Percentiles rank a stretch among this genome's conserved stretches.
Evolutionary conservation across 257 asterid species (phyloP).

Genomic region (Pogostemon cablin): DNA sequence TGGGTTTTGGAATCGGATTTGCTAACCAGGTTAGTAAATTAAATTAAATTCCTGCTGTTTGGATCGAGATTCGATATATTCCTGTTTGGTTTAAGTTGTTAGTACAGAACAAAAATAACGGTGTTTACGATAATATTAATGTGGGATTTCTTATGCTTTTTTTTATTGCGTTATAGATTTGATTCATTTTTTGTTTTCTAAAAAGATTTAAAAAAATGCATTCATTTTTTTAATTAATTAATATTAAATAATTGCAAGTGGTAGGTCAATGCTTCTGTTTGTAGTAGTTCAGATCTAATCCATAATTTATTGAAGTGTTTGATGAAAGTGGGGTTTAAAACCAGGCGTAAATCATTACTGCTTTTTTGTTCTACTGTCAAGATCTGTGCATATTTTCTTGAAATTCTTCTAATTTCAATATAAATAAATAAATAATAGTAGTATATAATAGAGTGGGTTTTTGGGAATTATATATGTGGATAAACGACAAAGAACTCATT

Average conservation of each 20-base stretch:
- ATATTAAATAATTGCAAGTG: slow-evolving; percentile 6
- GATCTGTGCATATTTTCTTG: too few relatives aligned
- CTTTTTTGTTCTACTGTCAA: too few relatives aligned
- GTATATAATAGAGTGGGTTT: neutral
- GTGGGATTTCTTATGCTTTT: neutral
- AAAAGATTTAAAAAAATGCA: neutral
- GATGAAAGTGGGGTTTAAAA: too few relatives aligned
- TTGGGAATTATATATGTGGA: too few relatives aligned
- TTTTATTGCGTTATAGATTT: neutral
- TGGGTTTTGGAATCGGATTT: slow-evolving; percentile 86
- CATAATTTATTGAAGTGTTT: slow-evolving; percentile 20
- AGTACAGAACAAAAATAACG: too few relatives aligned
- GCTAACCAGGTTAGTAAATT: slow-evolving; percentile 64
- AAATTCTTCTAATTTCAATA: too few relatives aligned
- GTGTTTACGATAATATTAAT: too few relatives aligned
- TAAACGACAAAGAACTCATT: slow-evolving; percentile 27
- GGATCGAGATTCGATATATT: slow-evolving; percentile 14
- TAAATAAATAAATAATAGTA: too few relatives aligned
- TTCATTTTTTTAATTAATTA: neutral
- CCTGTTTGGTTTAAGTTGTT: neutral
- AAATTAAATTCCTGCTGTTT: neutral
- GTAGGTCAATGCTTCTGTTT: slow-evolving; percentile 30
- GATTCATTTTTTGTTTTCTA: neutral
- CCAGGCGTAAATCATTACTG: too few relatives aligned
- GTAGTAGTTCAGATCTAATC: slow-evolving; percentile 46